These are phyloP conservation scores for Oryza meridionalis DNA, from an alignment of 176 grass and related monocot genomes.

Conservation along the genomic window DNA sequence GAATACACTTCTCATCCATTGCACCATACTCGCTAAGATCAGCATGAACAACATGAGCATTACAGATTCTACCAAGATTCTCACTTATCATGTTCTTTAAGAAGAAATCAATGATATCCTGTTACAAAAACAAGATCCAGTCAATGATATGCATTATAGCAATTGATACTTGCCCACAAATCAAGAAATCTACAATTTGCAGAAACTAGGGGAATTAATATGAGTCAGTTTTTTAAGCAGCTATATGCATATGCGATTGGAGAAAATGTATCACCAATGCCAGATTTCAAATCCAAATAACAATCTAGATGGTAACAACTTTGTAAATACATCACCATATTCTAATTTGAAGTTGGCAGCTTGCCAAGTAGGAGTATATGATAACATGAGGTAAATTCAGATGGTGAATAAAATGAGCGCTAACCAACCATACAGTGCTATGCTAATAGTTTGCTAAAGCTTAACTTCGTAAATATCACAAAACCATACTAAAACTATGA, in stretches of 20 bases:
- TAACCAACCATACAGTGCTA: neutral
- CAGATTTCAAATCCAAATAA: slow-evolving; percentile 5
- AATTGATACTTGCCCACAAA: slow-evolving; percentile 28
- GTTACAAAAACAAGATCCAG: slow-evolving; percentile 30
- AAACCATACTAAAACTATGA: neutral
- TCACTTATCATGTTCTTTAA: slow-evolving; percentile 97
- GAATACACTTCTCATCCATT: slow-evolving; percentile 80
- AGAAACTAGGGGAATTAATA: slow-evolving; percentile 12
- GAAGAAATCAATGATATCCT: slow-evolving; percentile 92
- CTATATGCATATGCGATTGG: neutral
- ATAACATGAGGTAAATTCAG: neutral
- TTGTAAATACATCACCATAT: neutral
- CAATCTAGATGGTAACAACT: neutral
- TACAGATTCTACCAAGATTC: slow-evolving; percentile 85
- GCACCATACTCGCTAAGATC: slow-evolving; percentile 84
- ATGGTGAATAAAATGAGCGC: neutral
- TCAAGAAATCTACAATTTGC: slow-evolving; percentile 8
- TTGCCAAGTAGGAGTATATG: neutral
- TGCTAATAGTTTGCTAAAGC: neutral
- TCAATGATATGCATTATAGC: neutral
- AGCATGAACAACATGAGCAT: slow-evolving; percentile 97
- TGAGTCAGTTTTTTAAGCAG: neutral
- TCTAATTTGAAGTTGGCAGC: neutral
- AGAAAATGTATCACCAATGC: neutral
- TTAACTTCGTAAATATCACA: too few relatives aligned